These are phyloP conservation scores for Tinospora cordifolia DNA, from an alignment of 164 flowering plant species.

Conservation along the genomic window DNA sequence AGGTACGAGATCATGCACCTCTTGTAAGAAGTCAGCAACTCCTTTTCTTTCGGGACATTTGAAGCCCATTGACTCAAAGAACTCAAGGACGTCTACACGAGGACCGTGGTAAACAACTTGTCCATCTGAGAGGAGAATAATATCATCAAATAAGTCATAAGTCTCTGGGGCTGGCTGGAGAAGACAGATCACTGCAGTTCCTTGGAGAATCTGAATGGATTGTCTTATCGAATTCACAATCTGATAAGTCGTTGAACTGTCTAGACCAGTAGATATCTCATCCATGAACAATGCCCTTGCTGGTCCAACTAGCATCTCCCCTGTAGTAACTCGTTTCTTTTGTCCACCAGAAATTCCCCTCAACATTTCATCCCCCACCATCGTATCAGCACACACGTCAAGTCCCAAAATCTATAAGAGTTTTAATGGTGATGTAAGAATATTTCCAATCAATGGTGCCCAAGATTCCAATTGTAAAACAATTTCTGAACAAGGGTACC, in stretches of 20 bases:
- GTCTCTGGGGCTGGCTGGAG: conserved; percentile 90
- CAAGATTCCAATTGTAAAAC: not conserved
- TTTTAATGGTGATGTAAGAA: not conserved
- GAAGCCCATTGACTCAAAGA: conserved; percentile 12
- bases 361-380: conserved; percentile 10
- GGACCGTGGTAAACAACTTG: conserved; percentile 51
- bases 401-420: conserved; percentile 13
- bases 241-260: conserved; percentile 74
- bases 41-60: conserved; percentile 14
- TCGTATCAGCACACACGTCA: conserved; percentile 8
- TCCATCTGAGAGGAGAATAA: conserved; percentile 67
- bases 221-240: conserved; percentile 59
- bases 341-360: conserved; percentile 10
- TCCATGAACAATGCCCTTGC: conserved; percentile 73
- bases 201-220: conserved; percentile 44
- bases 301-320: conserved; percentile 81
- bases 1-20: not conserved
- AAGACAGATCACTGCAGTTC: conserved; percentile 64
- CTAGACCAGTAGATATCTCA: conserved; percentile 82
- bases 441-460: not conserved
- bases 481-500: conserved; percentile 23
- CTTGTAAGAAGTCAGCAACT: conserved; percentile 22
- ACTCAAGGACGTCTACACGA: conserved; percentile 7
- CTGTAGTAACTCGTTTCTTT: conserved; percentile 10
- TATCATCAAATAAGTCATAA: conserved; percentile 66